phyloP scores from a whole-genome alignment of 73 alveolate genomes.

The Uronychia setigera region DNA sequence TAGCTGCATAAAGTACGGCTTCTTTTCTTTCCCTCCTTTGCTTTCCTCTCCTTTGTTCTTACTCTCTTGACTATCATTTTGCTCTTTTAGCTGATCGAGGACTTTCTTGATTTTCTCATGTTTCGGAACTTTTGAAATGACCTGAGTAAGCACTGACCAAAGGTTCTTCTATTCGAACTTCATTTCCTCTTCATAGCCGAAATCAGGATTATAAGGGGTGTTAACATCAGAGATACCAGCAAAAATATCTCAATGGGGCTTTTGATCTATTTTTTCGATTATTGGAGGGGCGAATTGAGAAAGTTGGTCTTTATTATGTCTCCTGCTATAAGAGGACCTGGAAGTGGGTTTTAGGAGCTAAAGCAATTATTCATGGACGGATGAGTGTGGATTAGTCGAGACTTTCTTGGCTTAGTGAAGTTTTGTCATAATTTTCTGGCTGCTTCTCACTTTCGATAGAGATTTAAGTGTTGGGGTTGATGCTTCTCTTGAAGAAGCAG shows the following conservation, averaged over 20 bases:
- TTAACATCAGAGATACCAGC: not conserved
- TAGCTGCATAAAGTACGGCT: not conserved
- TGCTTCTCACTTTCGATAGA: no score
- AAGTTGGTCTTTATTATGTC: no score
- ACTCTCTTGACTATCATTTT: not conserved
- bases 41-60: not conserved
- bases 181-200: not conserved
- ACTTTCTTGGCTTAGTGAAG: no score
- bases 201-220: not conserved
- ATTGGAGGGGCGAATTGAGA: no score
- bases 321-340: no score
- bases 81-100: not conserved
- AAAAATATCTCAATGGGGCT: not conserved
- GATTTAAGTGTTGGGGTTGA: no score
- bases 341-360: no score
- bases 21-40: not conserved
- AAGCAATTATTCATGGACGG: no score
- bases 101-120: not conserved
- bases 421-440: no score
- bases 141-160: not conserved
- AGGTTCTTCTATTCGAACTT: not conserved
- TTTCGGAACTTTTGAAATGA: not conserved
- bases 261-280: no score
- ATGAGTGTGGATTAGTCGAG: no score
- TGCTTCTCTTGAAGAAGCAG: no score